Evolutionary conservation across 192 early-diverging fungal species (phyloP), one percentile per base, ranked within the genome.

Genomic region (Backusella tuberculispora): DNA sequence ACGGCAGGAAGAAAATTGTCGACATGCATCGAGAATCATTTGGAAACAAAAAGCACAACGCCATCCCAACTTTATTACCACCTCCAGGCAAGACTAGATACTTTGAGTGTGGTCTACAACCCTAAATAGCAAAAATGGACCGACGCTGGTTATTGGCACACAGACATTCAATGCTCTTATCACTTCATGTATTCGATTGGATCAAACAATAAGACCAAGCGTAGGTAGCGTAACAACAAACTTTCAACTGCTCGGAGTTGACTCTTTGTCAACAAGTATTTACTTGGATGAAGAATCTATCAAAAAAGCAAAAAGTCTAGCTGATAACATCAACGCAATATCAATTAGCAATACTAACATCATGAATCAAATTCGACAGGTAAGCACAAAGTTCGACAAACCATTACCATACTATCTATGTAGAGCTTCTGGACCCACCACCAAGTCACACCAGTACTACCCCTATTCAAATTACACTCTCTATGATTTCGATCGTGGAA

Each of bases 51-150:
- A 80, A 83, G n/a, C 68, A 72, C 26, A 8, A 53, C 1, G 71
- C 73, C n/a, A 65, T 50, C 12, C 19, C 19, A 7, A 80, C n/a
- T n/a, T n/a, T n/a, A n/a, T n/a, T n/a, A n/a, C n/a, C n/a, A n/a
- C 66, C 66, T 19, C 44, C 72, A 34, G 42, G 9, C 26, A 63
- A 50, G 43, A 71, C 63, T 15, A n/a, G 50, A 9, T 78, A 83
- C 63, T 42, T 19, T 53, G 76, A 83, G 76, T 80, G 34, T 83
- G 78, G 74, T 74, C 82, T 0, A 72, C 68, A 6, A 74, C 70
- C 34, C 24, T 78, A 15, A 34, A 40, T 41, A 38, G 47, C 1
- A 2, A 29, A 6, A 74, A 78, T 63, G 82, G 78, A 19, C 29
- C 9, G n/a, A 74, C 71, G 41, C 64, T 76, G 2, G n/a, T 78